These are phyloP conservation scores for Taphrina flavorubra DNA, from an alignment of 1,139 yeast species.

Conservation along the genomic window DNA sequence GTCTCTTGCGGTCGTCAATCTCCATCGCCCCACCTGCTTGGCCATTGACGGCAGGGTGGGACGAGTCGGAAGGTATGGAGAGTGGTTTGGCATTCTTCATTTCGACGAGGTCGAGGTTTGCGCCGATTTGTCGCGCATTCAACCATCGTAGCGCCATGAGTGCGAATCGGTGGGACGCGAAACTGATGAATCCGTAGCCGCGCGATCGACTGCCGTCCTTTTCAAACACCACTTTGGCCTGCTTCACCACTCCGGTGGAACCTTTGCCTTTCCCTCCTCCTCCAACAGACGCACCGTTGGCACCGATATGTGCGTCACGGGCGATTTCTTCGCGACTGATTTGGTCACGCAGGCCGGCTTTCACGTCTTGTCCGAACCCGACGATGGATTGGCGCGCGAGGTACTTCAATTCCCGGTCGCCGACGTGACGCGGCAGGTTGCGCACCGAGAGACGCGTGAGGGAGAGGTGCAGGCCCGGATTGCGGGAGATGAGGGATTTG, in stretches of 20 bases:
- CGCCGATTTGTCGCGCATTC: slow-evolving; percentile 81
- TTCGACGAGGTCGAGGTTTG: slow-evolving; percentile 61
- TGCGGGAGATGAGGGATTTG: slow-evolving; percentile 86
- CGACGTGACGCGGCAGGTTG: slow-evolving; percentile 91
- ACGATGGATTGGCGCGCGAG: slow-evolving; percentile 94
- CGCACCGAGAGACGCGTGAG: slow-evolving; percentile 92
- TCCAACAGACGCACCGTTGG: too few species aligned
- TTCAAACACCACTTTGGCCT: slow-evolving; percentile 90
- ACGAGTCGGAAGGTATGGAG: slow-evolving; percentile 48
- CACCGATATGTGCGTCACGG: slow-evolving; percentile 54
- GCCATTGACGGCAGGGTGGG: neutral
- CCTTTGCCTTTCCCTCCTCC: slow-evolving; percentile 56
- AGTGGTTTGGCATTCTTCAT: slow-evolving; percentile 68
- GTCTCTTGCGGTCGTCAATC: slow-evolving; percentile 59
- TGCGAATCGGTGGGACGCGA: slow-evolving; percentile 89
- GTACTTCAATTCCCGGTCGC: slow-evolving; percentile 83
- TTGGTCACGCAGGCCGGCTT: slow-evolving; percentile 75
- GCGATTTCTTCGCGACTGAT: slow-evolving; percentile 84
- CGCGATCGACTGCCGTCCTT: slow-evolving; percentile 84
- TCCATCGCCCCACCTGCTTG: neutral
- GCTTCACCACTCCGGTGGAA: slow-evolving; percentile 87
- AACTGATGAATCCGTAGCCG: slow-evolving; percentile 96
- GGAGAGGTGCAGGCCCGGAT: slow-evolving; percentile 88
- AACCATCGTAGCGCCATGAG: slow-evolving; percentile 97
- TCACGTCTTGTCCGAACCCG: slow-evolving; percentile 91